Conservation (phyloP, 2,329 filamentous ascomycete genomes). For the Neofusicoccum parvum region DNA sequence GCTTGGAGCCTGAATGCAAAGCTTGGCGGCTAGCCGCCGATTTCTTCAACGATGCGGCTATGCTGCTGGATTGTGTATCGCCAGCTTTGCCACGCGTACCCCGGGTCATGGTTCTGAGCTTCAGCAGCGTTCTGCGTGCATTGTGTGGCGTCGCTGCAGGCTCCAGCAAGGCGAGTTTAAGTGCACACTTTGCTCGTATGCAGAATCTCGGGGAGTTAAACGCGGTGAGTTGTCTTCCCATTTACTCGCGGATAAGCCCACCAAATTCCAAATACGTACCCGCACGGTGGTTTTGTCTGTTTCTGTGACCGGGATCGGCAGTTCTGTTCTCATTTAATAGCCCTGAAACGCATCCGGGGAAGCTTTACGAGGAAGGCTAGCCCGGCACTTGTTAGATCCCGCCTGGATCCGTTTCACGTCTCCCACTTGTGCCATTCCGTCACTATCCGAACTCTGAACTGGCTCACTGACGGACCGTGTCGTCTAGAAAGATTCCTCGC, state of each 20-base stretch:
- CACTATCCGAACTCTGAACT: background rate
- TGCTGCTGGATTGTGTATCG: conserved; percentile 82
- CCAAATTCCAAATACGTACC: conserved; percentile 32
- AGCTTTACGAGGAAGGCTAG: conserved; percentile 8
- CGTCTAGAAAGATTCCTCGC: conserved; percentile 79
- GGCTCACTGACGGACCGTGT: conserved; percentile 1
- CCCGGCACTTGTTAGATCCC: conserved; percentile 9
- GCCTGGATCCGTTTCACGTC: conserved; percentile 11
- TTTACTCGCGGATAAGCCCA: conserved; percentile 24
- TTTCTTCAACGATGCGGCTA: conserved; percentile 82
- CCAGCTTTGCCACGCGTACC: conserved; percentile 67
- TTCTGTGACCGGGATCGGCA: conserved; percentile 4
- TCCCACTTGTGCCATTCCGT: background rate
- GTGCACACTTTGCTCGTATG: conserved; percentile 84
- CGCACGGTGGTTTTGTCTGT: conserved; percentile 1
- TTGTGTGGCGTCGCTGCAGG: conserved; percentile 90
- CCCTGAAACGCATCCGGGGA: conserved; percentile 24
- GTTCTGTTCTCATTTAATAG: conserved; percentile 4
- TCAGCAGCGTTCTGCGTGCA: conserved; percentile 63
- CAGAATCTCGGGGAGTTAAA: conserved; percentile 93
- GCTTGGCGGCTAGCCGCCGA: conserved; percentile 85
- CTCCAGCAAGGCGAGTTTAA: conserved; percentile 86
- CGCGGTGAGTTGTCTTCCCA: conserved; percentile 56
- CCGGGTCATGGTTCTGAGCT: conserved; percentile 60
- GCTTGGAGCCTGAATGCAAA: conserved; percentile 89